These are phyloP conservation scores for Aspergillus melleus DNA, from an alignment of 2,329 filamentous ascomycete species.

Conservation along the genomic window DNA sequence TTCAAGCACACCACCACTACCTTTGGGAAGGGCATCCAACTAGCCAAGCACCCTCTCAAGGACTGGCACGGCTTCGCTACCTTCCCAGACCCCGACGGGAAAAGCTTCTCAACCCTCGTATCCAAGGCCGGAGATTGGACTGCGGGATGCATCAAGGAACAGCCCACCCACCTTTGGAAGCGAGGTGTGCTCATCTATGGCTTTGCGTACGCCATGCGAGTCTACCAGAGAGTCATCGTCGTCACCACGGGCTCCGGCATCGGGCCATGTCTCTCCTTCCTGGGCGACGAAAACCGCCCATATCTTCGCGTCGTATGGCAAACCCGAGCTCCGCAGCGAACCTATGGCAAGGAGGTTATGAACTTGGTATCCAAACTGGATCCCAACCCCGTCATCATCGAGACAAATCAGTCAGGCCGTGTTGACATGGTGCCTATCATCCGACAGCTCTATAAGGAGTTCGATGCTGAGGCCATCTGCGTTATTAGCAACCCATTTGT, in stretches of 20 bases:
- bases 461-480: conserved; percentile 66
- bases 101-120: conserved; percentile 67
- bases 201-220: conserved; percentile 65
- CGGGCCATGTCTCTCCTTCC: conserved; percentile 65
- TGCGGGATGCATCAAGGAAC: conserved; percentile 59
- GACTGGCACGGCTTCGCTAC: conserved; percentile 79
- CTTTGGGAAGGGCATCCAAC: conserved; percentile 57
- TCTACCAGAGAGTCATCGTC: conserved; percentile 66
- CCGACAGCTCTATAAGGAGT: conserved; percentile 51
- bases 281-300: conserved; percentile 50
- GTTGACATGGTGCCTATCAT: conserved; percentile 61
- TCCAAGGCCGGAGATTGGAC: conserved; percentile 79
- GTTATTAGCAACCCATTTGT: conserved; percentile 70
- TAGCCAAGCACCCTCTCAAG: conserved; percentile 62
- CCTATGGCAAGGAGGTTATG: conserved; percentile 62
- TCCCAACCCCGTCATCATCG: conserved; percentile 64
- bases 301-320: conserved; percentile 67
- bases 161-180: conserved; percentile 65
- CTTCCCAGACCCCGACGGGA: conserved; percentile 60
- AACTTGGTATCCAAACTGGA: conserved; percentile 59
- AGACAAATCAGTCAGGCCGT: conserved; percentile 61
- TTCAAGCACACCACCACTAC: conserved; percentile 64
- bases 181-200: conserved; percentile 67
- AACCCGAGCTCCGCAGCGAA: conserved; percentile 60
- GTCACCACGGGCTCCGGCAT: conserved; percentile 74